phyloP scores from a whole-genome alignment of 2,329 filamentous ascomycete genomes.

The Monosporascus ibericus region DNA sequence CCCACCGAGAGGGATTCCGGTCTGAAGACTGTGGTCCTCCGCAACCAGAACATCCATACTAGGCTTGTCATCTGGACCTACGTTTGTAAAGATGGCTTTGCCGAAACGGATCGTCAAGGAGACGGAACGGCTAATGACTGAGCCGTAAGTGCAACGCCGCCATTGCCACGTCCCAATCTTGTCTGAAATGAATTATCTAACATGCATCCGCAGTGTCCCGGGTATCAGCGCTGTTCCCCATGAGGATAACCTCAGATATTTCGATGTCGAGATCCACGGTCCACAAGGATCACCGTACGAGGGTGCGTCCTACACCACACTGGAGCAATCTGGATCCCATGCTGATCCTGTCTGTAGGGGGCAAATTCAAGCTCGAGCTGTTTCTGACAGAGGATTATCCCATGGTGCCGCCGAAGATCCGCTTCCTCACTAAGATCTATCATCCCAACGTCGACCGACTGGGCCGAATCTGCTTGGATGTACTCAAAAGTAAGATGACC shows the following conservation, averaged over 20 bases:
- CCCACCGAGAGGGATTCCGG: no score
- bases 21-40: no score
- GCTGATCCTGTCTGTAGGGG: conserved; percentile 38
- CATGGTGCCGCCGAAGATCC: conserved; percentile 97
- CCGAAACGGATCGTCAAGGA: conserved; percentile 98
- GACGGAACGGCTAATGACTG: conserved; percentile 92
- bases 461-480: conserved; percentile 93
- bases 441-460: conserved; percentile 98
- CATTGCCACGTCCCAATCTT: background rate
- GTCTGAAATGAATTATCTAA: conserved; percentile 2
- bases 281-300: conserved; percentile 92
- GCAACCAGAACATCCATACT: background rate
- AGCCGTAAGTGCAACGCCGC: conserved; percentile 63
- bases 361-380: conserved; percentile 93
- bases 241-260: conserved; percentile 95
- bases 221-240: conserved; percentile 95
- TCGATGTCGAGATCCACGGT: conserved; percentile 94
- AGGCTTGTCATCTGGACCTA: background rate
- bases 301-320: conserved; percentile 46
- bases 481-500: conserved; percentile 74
- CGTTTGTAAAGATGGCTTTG: conserved; percentile 54
- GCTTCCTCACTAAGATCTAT: conserved; percentile 98
- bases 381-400: conserved; percentile 98
- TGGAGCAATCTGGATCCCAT: background rate
- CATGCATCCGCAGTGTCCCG: conserved; percentile 61